Evolutionary conservation across 2,329 filamentous ascomycete genomes (phyloP), one percentile per base, ranked within the genome.

Genomic region (Camillea tinctor): DNA sequence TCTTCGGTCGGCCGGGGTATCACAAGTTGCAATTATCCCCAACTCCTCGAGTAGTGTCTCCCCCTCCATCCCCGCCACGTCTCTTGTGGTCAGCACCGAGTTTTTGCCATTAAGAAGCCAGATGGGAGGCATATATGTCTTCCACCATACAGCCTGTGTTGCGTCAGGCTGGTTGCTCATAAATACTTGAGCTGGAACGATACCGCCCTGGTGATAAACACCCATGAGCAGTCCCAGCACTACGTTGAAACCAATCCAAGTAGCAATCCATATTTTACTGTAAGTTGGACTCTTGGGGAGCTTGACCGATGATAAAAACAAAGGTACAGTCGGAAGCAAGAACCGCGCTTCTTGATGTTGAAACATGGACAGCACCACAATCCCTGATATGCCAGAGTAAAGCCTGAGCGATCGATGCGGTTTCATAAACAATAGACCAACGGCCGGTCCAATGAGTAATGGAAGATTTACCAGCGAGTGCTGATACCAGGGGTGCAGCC

Each of bases 291-390:
- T 83, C 60, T 77, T 85, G 0, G 90, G 90, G 17, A 93, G 76
- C 51, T 82, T 83, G 60, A 93, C 78, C 1, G 89, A 92, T 2
- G 90, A 90, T 2, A 94, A 79, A 19, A 94, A 82, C n/a, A 94
- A 79, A 2, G 91, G 91, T 20, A 94, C 83, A 0, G 89, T 87
- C 1, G 91, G 91, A 4, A 93, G 79, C 2, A 94, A 76, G 71
- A 94, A 94, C 21, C 91, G 86, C 3, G 91, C 88, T 74, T 94
- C 91, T 72, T 94, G 91, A 69, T 94, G 91, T 67, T 88, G 87
- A 66, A 93, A 91, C 50, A 88, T 76, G 13, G 90, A 93, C 50
- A 94, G 80, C 19, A 91, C 83, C 13, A 85, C 78, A 20, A 91
- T 80, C 20, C 90, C 90, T 5, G 88, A 90, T 48, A 93, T 78